Base-by-base conservation (phyloP, 2,329 filamentous ascomycete species). In the Sporothrix sp. region DNA sequence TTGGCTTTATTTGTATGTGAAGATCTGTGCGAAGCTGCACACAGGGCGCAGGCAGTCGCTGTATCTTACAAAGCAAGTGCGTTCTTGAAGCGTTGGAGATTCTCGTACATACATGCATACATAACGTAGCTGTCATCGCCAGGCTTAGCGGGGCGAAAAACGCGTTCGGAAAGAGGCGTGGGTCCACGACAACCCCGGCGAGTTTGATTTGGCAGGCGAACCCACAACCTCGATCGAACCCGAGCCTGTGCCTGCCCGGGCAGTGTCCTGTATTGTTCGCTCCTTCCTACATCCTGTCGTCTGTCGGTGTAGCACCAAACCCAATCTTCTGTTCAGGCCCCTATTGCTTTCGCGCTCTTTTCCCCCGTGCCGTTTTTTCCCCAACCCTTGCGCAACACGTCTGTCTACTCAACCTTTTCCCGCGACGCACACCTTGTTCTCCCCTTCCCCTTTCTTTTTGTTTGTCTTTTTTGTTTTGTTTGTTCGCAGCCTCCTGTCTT, bases 111-210 rank as follows among this genome's bases (percentile, higher is more conserved):
- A 39, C 40, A 42, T 23, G 20, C 5, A 39, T 10, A 32, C 40
- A 25, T 21, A 20, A 40, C 35, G n/a, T n/a, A n/a, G n/a, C n/a
- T n/a, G n/a, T n/a, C n/a, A n/a, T n/a, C n/a, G n/a, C n/a, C n/a
- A n/a, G n/a, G n/a, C n/a, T n/a, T n/a, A n/a, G n/a, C n/a, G n/a
- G n/a, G 10, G 14, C 18, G 33, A 48, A 32, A 23, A 23, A 44
- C 38, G 48, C 48, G 38, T 44, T 36, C 39, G 48, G 48, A 36
- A 50, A 20, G 9, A n/a, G n/a, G n/a, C n/a, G n/a, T n/a, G n/a
- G n/a, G n/a, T n/a, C n/a, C 30, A 32, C 30, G 18, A 14, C 38
- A n/a, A 43, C 33, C 27, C 30, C 28, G 18, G 37, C 36, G n/a
- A 42, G 42, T 40, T 25, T 49, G 37, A 40, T 33, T 35, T 49